phyloP scores from a whole-genome alignment of 2,329 filamentous ascomycete species.

The Colletotrichum camelliae region DNA sequence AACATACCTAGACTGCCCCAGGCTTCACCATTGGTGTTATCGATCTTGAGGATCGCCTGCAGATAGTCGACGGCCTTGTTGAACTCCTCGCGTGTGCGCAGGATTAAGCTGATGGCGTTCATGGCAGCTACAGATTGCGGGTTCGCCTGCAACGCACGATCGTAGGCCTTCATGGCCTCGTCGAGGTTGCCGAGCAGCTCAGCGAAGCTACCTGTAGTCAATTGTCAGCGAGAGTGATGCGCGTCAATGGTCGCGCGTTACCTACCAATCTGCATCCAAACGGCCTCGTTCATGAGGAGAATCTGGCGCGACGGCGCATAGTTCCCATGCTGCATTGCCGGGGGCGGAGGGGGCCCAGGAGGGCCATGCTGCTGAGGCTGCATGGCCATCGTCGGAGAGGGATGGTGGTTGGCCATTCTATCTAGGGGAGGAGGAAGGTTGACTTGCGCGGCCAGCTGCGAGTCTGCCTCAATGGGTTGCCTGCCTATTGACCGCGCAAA shows the following conservation, averaged over 20 bases:
- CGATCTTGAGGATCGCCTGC: conserved; percentile 87
- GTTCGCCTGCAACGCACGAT: conserved; percentile 87
- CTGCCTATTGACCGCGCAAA: conserved; percentile 22
- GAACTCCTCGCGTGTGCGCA: conserved; percentile 92
- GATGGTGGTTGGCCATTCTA: conserved; percentile 78
- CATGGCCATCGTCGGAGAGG: conserved; percentile 80
- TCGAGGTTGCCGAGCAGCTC: conserved; percentile 89
- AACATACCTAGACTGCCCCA: conserved; percentile 90
- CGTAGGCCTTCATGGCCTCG: conserved; percentile 88
- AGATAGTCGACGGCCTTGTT: conserved; percentile 93
- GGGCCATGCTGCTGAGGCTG: conserved; percentile 70
- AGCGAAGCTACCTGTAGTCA: conserved; percentile 73
- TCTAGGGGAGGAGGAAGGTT: conserved; percentile 4
- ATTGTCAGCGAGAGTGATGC: conserved; percentile 30
- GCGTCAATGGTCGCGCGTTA: conserved; percentile 18
- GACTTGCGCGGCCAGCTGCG: conserved; percentile 18
- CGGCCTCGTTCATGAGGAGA: conserved; percentile 78
- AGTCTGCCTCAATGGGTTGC: conserved; percentile 20
- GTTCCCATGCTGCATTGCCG: conserved; percentile 59
- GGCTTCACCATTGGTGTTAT: conserved; percentile 88
- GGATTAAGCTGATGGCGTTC: conserved; percentile 91
- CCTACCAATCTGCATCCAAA: conserved; percentile 94
- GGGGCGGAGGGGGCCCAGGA: conserved; percentile 63
- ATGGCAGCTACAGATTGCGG: conserved; percentile 88
- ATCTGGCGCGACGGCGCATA: conserved; percentile 77